phyloP scores from a whole-genome alignment of 2,329 filamentous ascomycete genomes.

The Metarhizium sp. region DNA sequence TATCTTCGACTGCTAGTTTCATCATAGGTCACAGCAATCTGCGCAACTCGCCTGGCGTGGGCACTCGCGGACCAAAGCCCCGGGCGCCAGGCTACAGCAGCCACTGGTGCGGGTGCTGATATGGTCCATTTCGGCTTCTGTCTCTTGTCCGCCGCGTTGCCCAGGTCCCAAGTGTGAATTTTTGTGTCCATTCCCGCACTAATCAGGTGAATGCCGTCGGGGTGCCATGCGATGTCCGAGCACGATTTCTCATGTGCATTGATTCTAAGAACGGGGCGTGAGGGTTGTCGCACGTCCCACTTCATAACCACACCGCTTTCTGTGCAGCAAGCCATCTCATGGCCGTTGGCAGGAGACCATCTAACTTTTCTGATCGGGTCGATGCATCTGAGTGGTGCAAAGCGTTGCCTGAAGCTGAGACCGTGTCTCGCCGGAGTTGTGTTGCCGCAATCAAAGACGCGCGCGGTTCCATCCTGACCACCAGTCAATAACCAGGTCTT shows the following conservation, averaged over 20 bases:
- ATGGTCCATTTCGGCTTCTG: conserved; percentile 57
- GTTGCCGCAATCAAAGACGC: conserved; percentile 48
- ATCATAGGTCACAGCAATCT: conserved; percentile 54
- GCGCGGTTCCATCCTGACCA: conserved; percentile 54
- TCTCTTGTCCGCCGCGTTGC: conserved; percentile 48
- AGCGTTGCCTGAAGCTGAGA: conserved; percentile 40
- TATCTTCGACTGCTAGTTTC: conserved; percentile 43
- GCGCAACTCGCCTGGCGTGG: conserved; percentile 48
- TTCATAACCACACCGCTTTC: conserved; percentile 53
- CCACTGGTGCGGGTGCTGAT: conserved; percentile 49
- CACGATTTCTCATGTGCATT: conserved; percentile 53
- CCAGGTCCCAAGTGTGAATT: conserved; percentile 58
- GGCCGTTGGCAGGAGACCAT: conserved; percentile 53
- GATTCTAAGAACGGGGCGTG: conserved; percentile 46
- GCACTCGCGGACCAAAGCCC: conserved; percentile 56
- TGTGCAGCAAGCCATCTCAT: conserved; percentile 55
- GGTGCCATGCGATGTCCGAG: conserved; percentile 56
- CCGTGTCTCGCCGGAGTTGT: conserved; percentile 36
- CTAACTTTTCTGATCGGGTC: conserved; percentile 49
- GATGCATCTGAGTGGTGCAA: conserved; percentile 28
- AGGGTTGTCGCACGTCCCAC: conserved; percentile 51
- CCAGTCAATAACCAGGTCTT: conserved; percentile 50
- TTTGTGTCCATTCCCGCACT: conserved; percentile 54
- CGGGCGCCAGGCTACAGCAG: conserved; percentile 52
- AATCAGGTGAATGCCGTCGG: conserved; percentile 55